Percentiles rank a stretch among this genome's conserved stretches.
Evolutionary conservation across 108 stramenopile species (phyloP).

Genomic region (Halocafeteria seosinensis): DNA sequence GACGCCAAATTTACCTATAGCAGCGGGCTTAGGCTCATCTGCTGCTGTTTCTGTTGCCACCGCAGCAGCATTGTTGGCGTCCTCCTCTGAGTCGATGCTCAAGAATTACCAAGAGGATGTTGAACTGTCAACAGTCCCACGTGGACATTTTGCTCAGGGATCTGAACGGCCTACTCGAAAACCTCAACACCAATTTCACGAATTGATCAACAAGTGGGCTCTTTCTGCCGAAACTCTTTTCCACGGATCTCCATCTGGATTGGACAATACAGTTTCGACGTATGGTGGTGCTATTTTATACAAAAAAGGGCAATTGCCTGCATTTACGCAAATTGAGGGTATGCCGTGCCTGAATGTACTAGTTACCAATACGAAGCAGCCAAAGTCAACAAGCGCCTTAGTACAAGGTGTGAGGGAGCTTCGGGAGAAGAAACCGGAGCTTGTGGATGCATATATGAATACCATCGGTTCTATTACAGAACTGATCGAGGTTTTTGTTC

Average conservation of each 20-base stretch:
- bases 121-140: neutral
- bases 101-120: neutral
- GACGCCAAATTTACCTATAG: neutral
- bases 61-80: conserved; percentile 12
- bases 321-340: neutral
- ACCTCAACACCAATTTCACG: neutral
- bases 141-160: neutral
- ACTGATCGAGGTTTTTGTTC: neutral
- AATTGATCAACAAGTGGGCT: conserved; percentile 27
- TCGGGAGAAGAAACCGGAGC: neutral
- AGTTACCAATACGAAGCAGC: conserved; percentile 21
- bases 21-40: neutral
- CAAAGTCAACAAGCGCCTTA: conserved; percentile 14
- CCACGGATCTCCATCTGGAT: conserved; percentile 25
- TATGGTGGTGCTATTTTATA: conserved; percentile 19
- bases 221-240: conserved; percentile 26
- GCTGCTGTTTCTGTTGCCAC: conserved; percentile 18
- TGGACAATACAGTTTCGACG: conserved; percentile 30
- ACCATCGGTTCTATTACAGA: conserved; percentile 15
- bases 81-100: neutral
- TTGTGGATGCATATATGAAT: conserved; percentile 7
- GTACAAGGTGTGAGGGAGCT: conserved; percentile 13
- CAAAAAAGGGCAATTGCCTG: neutral
- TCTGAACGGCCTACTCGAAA: neutral
- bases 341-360: conserved; percentile 16